Evolutionary conservation across 768 basidiomycete species (phyloP), one percentile per base, ranked within the genome.

Genomic region (Rhizopogon salebrosus): DNA sequence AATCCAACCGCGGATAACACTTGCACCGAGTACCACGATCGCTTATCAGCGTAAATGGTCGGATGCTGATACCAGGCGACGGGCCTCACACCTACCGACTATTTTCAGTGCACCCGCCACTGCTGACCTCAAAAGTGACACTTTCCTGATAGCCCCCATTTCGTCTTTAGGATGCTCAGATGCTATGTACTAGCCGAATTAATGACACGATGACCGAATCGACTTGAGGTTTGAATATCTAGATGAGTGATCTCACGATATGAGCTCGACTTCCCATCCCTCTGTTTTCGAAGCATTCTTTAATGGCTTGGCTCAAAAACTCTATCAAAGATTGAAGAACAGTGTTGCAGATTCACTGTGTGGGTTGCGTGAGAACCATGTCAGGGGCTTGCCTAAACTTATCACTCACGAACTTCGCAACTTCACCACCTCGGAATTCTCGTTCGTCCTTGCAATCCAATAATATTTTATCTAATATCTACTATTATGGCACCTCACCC

Each of bases 401-500:
- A 41, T 31, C 18, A 14, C 20, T 37, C 20, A 22, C 27, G 3
- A 51, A 35, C n/a, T 41, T 52, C 51, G 20, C 29, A 43, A 27
- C 18, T 27, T 45, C n/a, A 29, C 24, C 36, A 43, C 31, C 31
- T 46, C 45, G 20, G 45, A 34, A 22, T 16, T 34, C 4, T 46
- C 14, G 45, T 34, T 34, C 20, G 20, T 46, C 20, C 29, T 31
- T 37, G 29, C 29, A 37, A 48, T 34, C 41, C 31, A 34, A 11
- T 11, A 34, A 34, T 34, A 49, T 18, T 38, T 27, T 53, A 52
- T 37, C 27, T 27, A 46, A 13, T 53, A 11, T 34, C 11, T 11
- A 34, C 31, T 34, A 54, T 56, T 48, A 79, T 80, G 79, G 61
- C 74, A 41, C 68, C 72, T 49, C 72, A 81, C 55, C 64, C 75